Conservation (phyloP, 345 rosid genomes). For the Tarenaya hassleriana region DNA sequence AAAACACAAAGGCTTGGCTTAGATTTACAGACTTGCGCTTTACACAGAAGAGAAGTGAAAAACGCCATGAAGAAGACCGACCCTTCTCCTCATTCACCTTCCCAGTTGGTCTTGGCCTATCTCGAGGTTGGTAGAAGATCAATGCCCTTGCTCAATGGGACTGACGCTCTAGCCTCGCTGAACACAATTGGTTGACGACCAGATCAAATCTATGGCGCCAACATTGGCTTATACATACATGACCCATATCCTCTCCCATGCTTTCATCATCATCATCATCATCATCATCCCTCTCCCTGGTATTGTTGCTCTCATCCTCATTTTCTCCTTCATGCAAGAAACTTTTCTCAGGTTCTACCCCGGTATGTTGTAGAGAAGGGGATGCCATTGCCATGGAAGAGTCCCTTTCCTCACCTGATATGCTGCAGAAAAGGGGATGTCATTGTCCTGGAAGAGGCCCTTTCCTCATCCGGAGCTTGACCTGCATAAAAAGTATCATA, state of each 20-base stretch:
- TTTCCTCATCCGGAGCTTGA: constrained; percentile 36
- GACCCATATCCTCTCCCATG: constrained; percentile 39
- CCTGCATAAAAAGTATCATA: constrained; percentile 15
- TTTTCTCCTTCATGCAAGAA: constrained; percentile 24
- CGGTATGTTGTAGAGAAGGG: constrained; percentile 21
- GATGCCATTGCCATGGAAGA: too few relatives aligned
- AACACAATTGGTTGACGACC: constrained; percentile 28
- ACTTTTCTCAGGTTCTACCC: neutral
- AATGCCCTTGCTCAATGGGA: constrained; percentile 30
- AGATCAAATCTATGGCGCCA: constrained; percentile 21
- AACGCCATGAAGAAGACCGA: neutral
- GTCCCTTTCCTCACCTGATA: too few relatives aligned
- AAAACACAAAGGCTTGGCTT: constrained; percentile 10
- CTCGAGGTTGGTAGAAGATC: constrained; percentile 61
- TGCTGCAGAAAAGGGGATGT: constrained; percentile 33
- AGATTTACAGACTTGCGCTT: constrained; percentile 16
- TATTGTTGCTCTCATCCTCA: constrained; percentile 24
- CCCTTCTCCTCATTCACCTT: constrained; percentile 55
- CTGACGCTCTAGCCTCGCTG: constrained; percentile 36
- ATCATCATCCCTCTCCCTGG: constrained; percentile 25
- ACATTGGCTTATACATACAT: constrained; percentile 30
- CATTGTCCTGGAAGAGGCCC: constrained; percentile 29
- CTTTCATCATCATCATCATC: constrained; percentile 22
- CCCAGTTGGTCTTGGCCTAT: constrained; percentile 39
- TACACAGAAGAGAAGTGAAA: constrained; percentile 1